Evolutionary conservation across 352 stramenopile species (phyloP), one percentile per base, ranked within the genome.

Genomic region (Globisporangium recalcitrans): DNA sequence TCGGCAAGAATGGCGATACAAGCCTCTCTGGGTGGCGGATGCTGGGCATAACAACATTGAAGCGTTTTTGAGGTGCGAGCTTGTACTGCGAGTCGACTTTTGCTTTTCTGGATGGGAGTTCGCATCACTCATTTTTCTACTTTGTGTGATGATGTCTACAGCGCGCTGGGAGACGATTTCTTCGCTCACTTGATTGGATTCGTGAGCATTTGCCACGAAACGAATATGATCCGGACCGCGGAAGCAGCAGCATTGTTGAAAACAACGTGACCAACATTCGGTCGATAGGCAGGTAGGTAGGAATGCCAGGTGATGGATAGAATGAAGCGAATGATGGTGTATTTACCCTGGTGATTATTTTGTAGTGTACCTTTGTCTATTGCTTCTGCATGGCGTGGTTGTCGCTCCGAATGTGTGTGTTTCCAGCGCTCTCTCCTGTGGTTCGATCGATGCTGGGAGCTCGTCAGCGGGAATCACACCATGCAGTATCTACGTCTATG

Each of bases 41-140:
- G 96, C 95, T 2, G 97, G 97, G 0, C 97, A 99, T 70, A 99
- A 99, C 73, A 99, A 99, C 70, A 98, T 99, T 51, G 97, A 99
- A 85, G 89, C 91, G 4, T 90, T 98, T 64, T 73, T 98, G 51
- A 84, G 90, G 82, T 94, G 65, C 16, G 68, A 14, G 13, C n/a
- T 46, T 60, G 58, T 5, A 29, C 14, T 31, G 31, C 3, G 19
- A 14, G 22, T 26, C 4, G 19, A 11, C 9, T 62, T 69, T 65
- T 57, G 52, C 11, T 8, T 24, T 8, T 63, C 26, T 22, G 11
- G 1, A 51, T 21, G 54, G 27, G 24, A 11, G 19, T 42, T 31
- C 9, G 19, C 4, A 6, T 62, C 7, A n/a, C 40, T 57, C 27
- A 58, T 36, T 24, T 32, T 14, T 52, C 19, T 21, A 10, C 52